Evolutionary conservation across 208 protist species (phyloP).

Genomic region (Crithidia expoeki): DNA sequence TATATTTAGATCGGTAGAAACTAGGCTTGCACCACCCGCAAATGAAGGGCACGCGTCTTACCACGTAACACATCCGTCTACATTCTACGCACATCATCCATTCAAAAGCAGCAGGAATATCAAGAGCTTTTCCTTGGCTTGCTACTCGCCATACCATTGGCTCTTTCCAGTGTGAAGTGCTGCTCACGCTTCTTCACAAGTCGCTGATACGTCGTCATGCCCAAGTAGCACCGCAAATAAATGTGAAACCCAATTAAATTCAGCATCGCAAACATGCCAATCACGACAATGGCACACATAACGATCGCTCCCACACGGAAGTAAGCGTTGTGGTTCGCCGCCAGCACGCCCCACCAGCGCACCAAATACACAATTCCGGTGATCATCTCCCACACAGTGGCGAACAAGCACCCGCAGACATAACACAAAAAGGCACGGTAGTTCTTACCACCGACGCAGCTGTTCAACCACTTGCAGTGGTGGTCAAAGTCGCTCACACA

Average conservation of each 20-base stretch:
- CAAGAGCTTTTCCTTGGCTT: constrained; percentile 6
- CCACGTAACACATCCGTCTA: too few species aligned
- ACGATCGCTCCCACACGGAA: constrained; percentile 66
- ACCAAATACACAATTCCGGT: constrained; percentile 47
- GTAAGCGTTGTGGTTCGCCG: constrained; percentile 44
- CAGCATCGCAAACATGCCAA: constrained; percentile 42
- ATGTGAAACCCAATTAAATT: constrained; percentile 76
- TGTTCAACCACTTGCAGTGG: constrained; percentile 93
- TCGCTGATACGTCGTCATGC: constrained; percentile 70
- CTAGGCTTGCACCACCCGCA: too few species aligned
- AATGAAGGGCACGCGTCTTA: too few species aligned
- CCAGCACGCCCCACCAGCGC: constrained; percentile 64
- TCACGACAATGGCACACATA: constrained; percentile 37
- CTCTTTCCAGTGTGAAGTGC: background rate
- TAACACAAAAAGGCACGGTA: constrained; percentile 80
- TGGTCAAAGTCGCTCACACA: constrained; percentile 90
- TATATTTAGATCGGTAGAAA: too few species aligned
- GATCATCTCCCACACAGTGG: constrained; percentile 31
- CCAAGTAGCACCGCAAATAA: constrained; percentile 36
- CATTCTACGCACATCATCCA: too few species aligned
- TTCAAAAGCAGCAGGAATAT: constrained; percentile 19
- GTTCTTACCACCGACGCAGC: constrained; percentile 84
- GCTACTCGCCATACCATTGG: background rate
- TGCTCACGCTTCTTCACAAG: constrained; percentile 50
- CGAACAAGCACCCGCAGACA: constrained; percentile 33